Conservation (phyloP, 495 filamentous ascomycete genomes). For the Entonaema liquescens region DNA sequence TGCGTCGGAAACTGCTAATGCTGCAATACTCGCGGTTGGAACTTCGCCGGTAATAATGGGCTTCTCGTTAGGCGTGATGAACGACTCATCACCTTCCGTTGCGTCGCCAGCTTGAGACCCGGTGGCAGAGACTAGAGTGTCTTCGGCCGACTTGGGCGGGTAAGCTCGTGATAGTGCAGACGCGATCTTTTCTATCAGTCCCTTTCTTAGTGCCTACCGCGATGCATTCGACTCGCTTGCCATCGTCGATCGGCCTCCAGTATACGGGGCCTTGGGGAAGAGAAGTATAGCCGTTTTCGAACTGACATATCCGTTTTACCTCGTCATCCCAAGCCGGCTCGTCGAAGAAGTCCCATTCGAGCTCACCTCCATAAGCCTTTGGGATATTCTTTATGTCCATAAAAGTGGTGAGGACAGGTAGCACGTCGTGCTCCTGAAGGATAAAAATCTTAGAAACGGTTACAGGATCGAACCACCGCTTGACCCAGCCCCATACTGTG, state of each 20-base stretch:
- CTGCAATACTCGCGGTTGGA: slow-evolving; percentile 27
- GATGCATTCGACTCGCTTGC: slow-evolving; percentile 53
- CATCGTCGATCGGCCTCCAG: slow-evolving; percentile 56
- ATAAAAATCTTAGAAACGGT: slow-evolving; percentile 96
- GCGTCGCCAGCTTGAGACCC: slow-evolving; percentile 31
- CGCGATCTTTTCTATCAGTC: slow-evolving; percentile 47
- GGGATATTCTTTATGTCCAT: slow-evolving; percentile 84
- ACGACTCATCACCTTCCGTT: slow-evolving; percentile 30
- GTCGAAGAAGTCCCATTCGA: slow-evolving; percentile 81
- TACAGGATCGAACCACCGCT: slow-evolving; percentile 93
- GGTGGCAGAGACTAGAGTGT: slow-evolving; percentile 20
- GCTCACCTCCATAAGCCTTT: slow-evolving; percentile 81
- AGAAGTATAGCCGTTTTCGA: slow-evolving; percentile 54
- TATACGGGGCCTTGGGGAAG: slow-evolving; percentile 61
- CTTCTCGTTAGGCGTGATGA: slow-evolving; percentile 22
- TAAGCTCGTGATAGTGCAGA: slow-evolving; percentile 57
- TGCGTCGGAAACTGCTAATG: slow-evolving; percentile 21
- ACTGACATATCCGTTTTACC: slow-evolving; percentile 50
- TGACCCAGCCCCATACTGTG: slow-evolving; percentile 94
- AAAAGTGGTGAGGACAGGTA: slow-evolving; percentile 76
- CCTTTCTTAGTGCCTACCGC: slow-evolving; percentile 54
- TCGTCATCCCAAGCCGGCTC: slow-evolving; percentile 66
- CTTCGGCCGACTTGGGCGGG: slow-evolving; percentile 30
- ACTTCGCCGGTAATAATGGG: slow-evolving; percentile 29
- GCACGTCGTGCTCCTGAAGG: slow-evolving; percentile 71